These are phyloP conservation scores for Colletotrichum gloeosporioides DNA, from an alignment of 2,329 filamentous ascomycete genomes.

Conservation along the genomic window DNA sequence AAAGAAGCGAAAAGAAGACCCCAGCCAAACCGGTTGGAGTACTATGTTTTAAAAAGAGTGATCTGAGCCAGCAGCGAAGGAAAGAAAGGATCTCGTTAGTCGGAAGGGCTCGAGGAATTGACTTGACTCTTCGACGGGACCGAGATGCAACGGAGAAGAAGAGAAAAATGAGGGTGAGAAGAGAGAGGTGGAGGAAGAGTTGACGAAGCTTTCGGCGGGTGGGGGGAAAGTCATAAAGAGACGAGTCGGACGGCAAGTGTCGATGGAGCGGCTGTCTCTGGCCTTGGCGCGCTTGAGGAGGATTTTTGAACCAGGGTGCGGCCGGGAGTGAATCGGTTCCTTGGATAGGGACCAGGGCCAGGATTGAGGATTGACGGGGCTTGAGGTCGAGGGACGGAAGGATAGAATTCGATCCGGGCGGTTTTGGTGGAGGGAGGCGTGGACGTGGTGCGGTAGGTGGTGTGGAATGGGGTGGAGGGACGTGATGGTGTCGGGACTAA, in stretches of 20 bases:
- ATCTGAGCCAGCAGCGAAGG: constrained; percentile 67
- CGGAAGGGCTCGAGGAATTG: constrained; percentile 36
- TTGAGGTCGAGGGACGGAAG: not conserved
- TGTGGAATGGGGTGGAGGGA: not conserved
- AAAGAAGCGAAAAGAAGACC: constrained; percentile 31
- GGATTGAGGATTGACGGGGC: not conserved
- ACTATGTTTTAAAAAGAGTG: constrained; percentile 36
- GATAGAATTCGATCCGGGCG: constrained; percentile 17
- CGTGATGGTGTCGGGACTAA: constrained; percentile 2
- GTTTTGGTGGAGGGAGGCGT: constrained; percentile 1
- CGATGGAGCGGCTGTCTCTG: not conserved
- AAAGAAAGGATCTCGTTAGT: constrained; percentile 42
- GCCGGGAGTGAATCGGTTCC: constrained; percentile 13
- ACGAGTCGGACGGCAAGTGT: constrained; percentile 16
- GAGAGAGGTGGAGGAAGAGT: constrained; percentile 25
- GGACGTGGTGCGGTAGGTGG: not conserved
- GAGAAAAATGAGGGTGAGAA: constrained; percentile 34
- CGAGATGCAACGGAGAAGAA: constrained; percentile 38
- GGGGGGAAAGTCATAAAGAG: constrained; percentile 45
- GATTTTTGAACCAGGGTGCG: constrained; percentile 17
- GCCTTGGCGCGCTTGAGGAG: constrained; percentile 13
- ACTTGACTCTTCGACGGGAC: constrained; percentile 51
- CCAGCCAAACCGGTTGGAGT: constrained; percentile 11
- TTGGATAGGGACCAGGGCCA: not conserved
- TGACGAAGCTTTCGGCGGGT: constrained; percentile 28